Base-by-base conservation (phyloP, 2,329 filamentous ascomycete genomes). In the Magnaporthales sp. region DNA sequence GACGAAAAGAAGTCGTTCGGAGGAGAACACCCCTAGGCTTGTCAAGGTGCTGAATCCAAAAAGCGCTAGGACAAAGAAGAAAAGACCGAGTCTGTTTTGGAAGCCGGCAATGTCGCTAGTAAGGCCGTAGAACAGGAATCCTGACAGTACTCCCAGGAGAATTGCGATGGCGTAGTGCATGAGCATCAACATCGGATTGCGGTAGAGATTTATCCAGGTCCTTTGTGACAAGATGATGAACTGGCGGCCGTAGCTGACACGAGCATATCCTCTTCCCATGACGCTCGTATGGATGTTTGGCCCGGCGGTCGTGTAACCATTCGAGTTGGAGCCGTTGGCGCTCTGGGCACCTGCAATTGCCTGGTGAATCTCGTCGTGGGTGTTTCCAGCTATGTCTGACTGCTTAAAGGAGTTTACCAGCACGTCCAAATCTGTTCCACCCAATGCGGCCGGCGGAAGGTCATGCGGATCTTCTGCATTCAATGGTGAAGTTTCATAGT, bases 91-190 rank as follows among this genome's bases (percentile, higher is more conserved):
- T 24, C 95, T 88, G 77, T 99, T 99, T 77, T 99, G 95, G 84
- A 99, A 99, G 38, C 96, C 95, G 69, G 92, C 90, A 71, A 99
- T 96, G 74, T 99, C 93, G 74, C 97, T 93, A 0, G 93, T 97
- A 63, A 99, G 83, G 2, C 94, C 95, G 73, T 98, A 99, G 81
- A 98, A 99, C 13, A 99, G 84, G 77, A 91, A 98, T 3, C 95
- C 95, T 1, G 94, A 93, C 67, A 99, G 90, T 5, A 98, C 94
- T 1, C 93, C 95, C 6, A 99, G 85, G 0, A 98, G 80, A 68
- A 99, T 98, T 8, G 95, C 93, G 71, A 97, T 98, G 51, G 95
- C 95, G 75, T 98, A 99, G 78, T 99, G 95, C 0, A 93, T 97
- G 67, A 99, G 85, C 95, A 99, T 99, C 68, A 99, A 82, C 86